Evolutionary conservation across 1,284 basidiomycete species (phyloP).

Genomic region (Cutaneotrichosporon arboriforme): DNA sequence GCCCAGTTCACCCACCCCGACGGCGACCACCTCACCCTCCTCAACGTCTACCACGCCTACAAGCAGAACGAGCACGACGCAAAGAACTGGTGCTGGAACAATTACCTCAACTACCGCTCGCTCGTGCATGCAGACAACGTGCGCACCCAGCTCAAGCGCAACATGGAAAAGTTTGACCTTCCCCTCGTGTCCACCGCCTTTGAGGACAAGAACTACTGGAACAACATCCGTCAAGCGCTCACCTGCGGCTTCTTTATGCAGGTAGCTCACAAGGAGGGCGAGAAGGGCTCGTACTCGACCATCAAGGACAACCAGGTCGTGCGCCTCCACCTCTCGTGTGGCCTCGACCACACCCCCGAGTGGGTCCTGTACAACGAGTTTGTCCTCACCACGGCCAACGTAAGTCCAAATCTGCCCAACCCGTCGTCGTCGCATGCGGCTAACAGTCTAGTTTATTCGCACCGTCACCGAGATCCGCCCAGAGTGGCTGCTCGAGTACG

Average conservation of each 20-base stretch:
- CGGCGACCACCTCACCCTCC: constrained; percentile 88
- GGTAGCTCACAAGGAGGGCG: constrained; percentile 91
- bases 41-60: constrained; percentile 96
- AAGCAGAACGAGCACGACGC: constrained; percentile 67
- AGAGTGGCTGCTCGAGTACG: constrained; percentile 87
- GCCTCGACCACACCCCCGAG: constrained; percentile 86
- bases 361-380: constrained; percentile 99
- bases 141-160: constrained; percentile 81
- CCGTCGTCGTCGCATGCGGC: neutral
- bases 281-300: constrained; percentile 76
- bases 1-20: constrained; percentile 84
- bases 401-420: too few relatives aligned
- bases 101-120: constrained; percentile 80
- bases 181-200: constrained; percentile 66
- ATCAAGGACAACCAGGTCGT: constrained; percentile 93
- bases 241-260: constrained; percentile 99
- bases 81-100: constrained; percentile 86
- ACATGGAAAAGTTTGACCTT: constrained; percentile 85
- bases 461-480: constrained; percentile 83
- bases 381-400: constrained; percentile 74
- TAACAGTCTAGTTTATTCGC: constrained; percentile 67
- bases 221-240: constrained; percentile 75
- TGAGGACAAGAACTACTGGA: constrained; percentile 73
- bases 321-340: constrained; percentile 87
- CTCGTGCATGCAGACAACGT: constrained; percentile 93